Evolutionary conservation across 495 filamentous ascomycete species (phyloP).

Genomic region (Hypoxylon lenormandii): DNA sequence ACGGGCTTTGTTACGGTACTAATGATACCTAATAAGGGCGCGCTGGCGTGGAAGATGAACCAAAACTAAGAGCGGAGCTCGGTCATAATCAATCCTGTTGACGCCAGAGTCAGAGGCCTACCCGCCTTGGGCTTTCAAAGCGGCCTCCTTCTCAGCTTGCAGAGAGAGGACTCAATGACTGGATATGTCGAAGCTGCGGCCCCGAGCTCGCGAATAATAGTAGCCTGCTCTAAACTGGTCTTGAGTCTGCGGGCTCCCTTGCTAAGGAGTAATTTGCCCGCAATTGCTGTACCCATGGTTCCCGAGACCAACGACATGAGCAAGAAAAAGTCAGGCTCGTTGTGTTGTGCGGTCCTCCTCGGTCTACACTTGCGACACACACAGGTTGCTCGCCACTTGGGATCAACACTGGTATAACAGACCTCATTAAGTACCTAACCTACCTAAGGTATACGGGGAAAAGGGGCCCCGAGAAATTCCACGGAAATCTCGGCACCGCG

Average conservation of each 20-base stretch:
- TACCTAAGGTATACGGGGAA: no score
- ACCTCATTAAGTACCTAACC: conserved; percentile 55
- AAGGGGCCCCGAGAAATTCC: conserved; percentile 61
- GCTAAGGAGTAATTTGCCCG: conserved; percentile 59
- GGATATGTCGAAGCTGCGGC: conserved; percentile 48
- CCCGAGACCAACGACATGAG: conserved; percentile 44
- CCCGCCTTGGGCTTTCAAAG: conserved; percentile 7
- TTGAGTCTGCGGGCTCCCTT: background rate
- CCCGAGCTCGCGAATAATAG: conserved; percentile 35
- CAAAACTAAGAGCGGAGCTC: conserved; percentile 58
- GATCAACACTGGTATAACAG: conserved; percentile 52
- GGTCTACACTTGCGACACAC: conserved; percentile 42
- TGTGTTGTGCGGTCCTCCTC: background rate
- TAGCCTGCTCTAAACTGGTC: conserved; percentile 41
- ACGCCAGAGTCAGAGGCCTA: conserved; percentile 48
- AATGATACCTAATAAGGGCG: conserved; percentile 50
- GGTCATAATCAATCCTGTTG: conserved; percentile 59
- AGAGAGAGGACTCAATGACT: conserved; percentile 23
- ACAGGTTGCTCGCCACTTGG: conserved; percentile 59
- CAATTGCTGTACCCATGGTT: conserved; percentile 42
- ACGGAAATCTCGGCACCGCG: conserved; percentile 51
- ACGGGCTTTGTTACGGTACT: no score
- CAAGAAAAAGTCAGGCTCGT: conserved; percentile 53
- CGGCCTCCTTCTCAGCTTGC: conserved; percentile 12
- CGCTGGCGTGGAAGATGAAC: conserved; percentile 50